Base-by-base conservation (phyloP, 176 grass and related monocot genomes). In the Themeda triandra region DNA sequence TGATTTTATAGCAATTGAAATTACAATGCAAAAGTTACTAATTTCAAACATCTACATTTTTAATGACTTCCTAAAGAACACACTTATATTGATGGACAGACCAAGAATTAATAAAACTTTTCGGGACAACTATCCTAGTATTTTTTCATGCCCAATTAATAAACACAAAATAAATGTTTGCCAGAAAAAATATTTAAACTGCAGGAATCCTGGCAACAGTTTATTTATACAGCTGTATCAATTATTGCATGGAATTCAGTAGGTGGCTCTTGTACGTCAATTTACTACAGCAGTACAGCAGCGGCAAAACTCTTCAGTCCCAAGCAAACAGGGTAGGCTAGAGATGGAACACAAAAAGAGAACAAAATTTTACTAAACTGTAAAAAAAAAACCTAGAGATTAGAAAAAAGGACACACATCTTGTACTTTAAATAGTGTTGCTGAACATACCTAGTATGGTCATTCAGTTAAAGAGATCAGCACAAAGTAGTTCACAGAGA, bases 181-280 rank as follows among this genome's bases (percentile, higher is more conserved):
- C 21, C 14, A 39, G 53, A 8, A 29, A 56, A 3, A 56, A 28
- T 69, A 58, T 23, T 58, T 37, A 37, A 46, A 69, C 14, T 28
- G 78, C 8, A 25, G 2, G 53, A 25, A 29, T 71, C 71, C 48
- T 71, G 66, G 39, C 32, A 36, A 27, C 23, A 60, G 31, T 60
- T 24, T 12, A 35, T 36, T 76, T 56, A 74, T 85, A 68, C 15
- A 75, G 60, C 19, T 58, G n/a, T 73, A 73, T 35, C 21, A 69
- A 63, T 82, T 62, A 71, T 87, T 62, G 28, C 72, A 77, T 46
- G 29, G 63, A 77, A 77, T 77, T 65, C 37, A 76, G 29, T 12
- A 60, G 51, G 37, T 40, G 5, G 76, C 23, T 35, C 70, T 75
- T 69, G 17, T 30, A 68, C 19, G 41, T 12, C 27, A 70, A 71